Conservation (phyloP, 2,329 filamentous ascomycete species). For the Curvularia verruculosa region DNA sequence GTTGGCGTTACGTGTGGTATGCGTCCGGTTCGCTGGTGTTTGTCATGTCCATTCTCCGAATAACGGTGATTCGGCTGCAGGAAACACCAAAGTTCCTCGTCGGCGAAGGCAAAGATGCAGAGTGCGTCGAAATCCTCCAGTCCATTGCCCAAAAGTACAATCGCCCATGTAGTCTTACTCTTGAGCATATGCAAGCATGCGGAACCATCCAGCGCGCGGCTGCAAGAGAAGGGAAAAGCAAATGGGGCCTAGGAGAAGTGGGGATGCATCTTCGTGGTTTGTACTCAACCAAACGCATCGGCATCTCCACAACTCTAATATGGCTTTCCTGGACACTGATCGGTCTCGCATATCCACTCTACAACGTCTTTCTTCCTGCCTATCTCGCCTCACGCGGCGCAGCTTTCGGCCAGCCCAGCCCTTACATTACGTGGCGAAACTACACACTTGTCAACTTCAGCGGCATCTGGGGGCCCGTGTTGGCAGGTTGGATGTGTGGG, state of each 20-base stretch:
- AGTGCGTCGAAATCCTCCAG: slow-evolving; percentile 58
- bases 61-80: slow-evolving; percentile 60
- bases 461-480: slow-evolving; percentile 70
- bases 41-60: slow-evolving; percentile 58
- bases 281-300: slow-evolving; percentile 66
- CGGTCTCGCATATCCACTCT: slow-evolving; percentile 75
- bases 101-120: slow-evolving; percentile 59
- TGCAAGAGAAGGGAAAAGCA: slow-evolving; percentile 34
- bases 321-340: slow-evolving; percentile 74
- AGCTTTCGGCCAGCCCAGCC: slow-evolving; percentile 58
- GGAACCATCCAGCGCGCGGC: slow-evolving; percentile 42
- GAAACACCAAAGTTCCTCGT: slow-evolving; percentile 65
- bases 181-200: slow-evolving; percentile 57
- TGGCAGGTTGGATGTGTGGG: slow-evolving; percentile 69
- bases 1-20: slow-evolving; percentile 65
- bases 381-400: slow-evolving; percentile 69
- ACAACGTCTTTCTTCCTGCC: slow-evolving; percentile 72
- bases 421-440: slow-evolving; percentile 71
- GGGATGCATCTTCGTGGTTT: slow-evolving; percentile 67
- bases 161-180: slow-evolving; percentile 58
- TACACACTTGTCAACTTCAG: slow-evolving; percentile 72
- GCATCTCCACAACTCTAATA: slow-evolving; percentile 66
- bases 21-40: slow-evolving; percentile 61
- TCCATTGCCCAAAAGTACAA: slow-evolving; percentile 60
- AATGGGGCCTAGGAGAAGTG: slow-evolving; percentile 50